Evolutionary conservation across 495 filamentous ascomycete species (phyloP), one percentile per base, ranked within the genome.

Genomic region (Penicillium herquei): DNA sequence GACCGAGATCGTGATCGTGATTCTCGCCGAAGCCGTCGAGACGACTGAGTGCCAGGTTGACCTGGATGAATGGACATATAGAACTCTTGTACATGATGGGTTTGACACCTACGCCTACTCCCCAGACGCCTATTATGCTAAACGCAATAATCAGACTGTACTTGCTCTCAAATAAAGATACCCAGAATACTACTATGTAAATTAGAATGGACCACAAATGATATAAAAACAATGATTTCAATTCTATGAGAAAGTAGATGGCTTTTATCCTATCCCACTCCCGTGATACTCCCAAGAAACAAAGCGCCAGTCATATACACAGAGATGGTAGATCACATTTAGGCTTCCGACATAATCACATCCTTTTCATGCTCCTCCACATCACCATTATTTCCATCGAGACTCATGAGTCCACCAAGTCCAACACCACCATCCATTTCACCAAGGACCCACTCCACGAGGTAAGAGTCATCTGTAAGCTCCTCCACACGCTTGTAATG

Each of bases 401-500:
- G 40, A 58, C 52, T 51, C 40, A 54, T 64, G 52, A 82, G 71
- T 17, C 65, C 70, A 46, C 70, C 70, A 33, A 75, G 66, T 6
- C 71, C 73, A 21, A 81, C 64, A 57, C 72, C 77, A 52, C 84
- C 87, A 65, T 95, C 92, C 95, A 99, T 99, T 76, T 96, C 88
- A 59, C 82, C 78, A 45, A 99, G 76, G 42, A 94, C 89, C 78
- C 92, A 98, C 70, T 96, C 91, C 9, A 99, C 82, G 56, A 99
- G 71, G 70, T 89, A 98, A 65, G 91, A 95, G 73, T 97, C 93
- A 70, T 97, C 92, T n/a, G 88, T 81, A 49, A 96, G 74, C 61
- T 92, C 90, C 66, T 96, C 92, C 56, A 93, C 78, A 47, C 92
- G 80, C 66, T 84, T 85, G 64, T 94, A 96, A 68, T 98, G 94